Percentiles rank a stretch among this genome's conserved stretches.
phyloP scores from a whole-genome alignment of 352 stramenopile genomes.

The Phytophthora sansomeana region DNA sequence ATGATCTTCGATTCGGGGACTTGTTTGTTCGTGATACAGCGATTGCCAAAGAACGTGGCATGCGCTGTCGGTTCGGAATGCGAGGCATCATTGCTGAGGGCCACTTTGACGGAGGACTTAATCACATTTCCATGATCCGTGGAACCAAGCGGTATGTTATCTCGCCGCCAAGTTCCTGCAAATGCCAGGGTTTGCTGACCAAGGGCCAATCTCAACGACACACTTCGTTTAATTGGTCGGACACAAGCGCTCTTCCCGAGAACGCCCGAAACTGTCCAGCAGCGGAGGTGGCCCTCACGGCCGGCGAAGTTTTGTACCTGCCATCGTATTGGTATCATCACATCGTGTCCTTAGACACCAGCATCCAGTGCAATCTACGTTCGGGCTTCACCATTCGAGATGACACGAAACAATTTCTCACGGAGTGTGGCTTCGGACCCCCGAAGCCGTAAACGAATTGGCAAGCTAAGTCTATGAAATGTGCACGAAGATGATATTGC shows the following conservation, averaged over 20 bases:
- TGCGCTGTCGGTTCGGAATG: slow-evolving; percentile 93
- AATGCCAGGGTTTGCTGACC: slow-evolving; percentile 78
- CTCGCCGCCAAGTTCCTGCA: slow-evolving; percentile 88
- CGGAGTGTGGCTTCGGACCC: slow-evolving; percentile 45
- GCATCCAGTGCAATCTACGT: slow-evolving; percentile 95
- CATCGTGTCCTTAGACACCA: slow-evolving; percentile 95
- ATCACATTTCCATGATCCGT: slow-evolving; percentile 93
- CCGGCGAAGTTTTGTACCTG: slow-evolving; percentile 95
- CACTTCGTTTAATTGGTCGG: slow-evolving; percentile 92
- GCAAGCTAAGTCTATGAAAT: slow-evolving; percentile 4
- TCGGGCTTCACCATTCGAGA: slow-evolving; percentile 53
- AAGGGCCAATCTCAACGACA: slow-evolving; percentile 88
- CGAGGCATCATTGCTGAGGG: slow-evolving; percentile 92
- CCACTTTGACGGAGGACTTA: slow-evolving; percentile 94
- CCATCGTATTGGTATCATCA: slow-evolving; percentile 96
- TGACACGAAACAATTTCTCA: slow-evolving; percentile 48
- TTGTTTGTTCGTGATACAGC: slow-evolving; percentile 59
- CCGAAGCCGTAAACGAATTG: neutral
- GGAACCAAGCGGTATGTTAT: slow-evolving; percentile 95
- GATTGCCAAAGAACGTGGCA: slow-evolving; percentile 50
- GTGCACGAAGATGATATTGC: slow-evolving; percentile 18
- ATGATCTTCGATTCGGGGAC: slow-evolving; percentile 49
- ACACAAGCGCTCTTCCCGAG: slow-evolving; percentile 47
- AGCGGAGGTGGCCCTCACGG: slow-evolving; percentile 92
- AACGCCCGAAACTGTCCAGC: slow-evolving; percentile 57